Percentiles rank a stretch among this genome's conserved stretches.
phyloP scores from a whole-genome alignment of 805 yeast species.

The Ogataea parapolymorpha region DNA sequence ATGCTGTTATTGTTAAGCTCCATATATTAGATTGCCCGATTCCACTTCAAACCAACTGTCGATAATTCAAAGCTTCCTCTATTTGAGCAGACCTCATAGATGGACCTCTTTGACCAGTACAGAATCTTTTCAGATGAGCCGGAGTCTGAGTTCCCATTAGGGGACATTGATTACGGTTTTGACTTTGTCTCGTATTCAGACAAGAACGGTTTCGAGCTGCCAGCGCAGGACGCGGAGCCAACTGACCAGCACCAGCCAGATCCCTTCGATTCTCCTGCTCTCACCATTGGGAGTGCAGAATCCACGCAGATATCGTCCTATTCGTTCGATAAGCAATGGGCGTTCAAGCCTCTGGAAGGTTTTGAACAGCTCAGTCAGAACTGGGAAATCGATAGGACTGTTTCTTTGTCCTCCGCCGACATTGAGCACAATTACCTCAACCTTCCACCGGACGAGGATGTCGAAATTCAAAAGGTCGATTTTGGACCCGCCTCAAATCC shows the following conservation, averaged over 20 bases:
- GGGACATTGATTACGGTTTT: neutral
- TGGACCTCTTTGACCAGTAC: slow-evolving; percentile 3
- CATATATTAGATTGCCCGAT: neutral
- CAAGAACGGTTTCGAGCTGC: neutral
- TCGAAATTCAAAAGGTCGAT: neutral
- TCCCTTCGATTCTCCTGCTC: slow-evolving; percentile 1
- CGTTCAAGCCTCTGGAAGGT: slow-evolving; percentile 12
- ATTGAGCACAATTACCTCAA: neutral
- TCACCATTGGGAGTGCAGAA: neutral
- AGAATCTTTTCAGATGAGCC: neutral
- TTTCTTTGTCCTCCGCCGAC: neutral
- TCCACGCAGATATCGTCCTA: slow-evolving; percentile 1
- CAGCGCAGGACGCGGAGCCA: neutral
- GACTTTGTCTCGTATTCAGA: slow-evolving; percentile 1
- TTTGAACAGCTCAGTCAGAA: slow-evolving; percentile 12
- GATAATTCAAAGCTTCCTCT: neutral
- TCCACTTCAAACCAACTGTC: neutral
- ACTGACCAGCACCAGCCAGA: neutral
- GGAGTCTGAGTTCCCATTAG: neutral
- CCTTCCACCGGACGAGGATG: neutral
- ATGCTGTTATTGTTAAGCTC: neutral
- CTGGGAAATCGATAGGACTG: slow-evolving; percentile 7
- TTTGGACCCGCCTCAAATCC: neutral
- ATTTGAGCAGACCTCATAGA: neutral
- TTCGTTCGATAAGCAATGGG: neutral